Base-by-base conservation (phyloP, 441 rosid species). In the Melastoma candidum region DNA sequence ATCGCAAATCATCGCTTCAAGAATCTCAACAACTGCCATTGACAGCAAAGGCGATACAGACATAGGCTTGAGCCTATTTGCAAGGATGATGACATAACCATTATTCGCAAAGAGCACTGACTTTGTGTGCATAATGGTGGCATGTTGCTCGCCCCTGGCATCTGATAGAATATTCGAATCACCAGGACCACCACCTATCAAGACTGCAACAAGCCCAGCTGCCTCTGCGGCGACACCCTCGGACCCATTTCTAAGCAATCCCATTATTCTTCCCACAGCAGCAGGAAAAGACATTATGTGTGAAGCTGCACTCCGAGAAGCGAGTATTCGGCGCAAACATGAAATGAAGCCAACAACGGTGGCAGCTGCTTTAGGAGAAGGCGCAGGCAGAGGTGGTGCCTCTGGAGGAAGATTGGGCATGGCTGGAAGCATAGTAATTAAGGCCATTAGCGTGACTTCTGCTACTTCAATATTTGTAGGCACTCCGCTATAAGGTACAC, bases 1-100 rank as follows among this genome's bases (percentile, higher is more conserved):
- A 66, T 95, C 99, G 58, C 99, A 95, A 70, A 95, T 86, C 99
- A 95, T 90, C 48, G 92, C 90, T 87, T 95, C 99, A 71, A 95
- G 77, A 64, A 95, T 97, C 74, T 90, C 99, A 76, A 87, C 97
- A 78, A 87, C 81, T 47, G 95, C 85, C 97, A 95, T 90, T 32
- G 99, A 90, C 73, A 95, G 63, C 65, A 95, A 72, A 50, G 99
- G 97, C 29, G 99, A 95, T 58, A 87, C 90, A 45, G 97, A 90
- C 83, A 80, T 80, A 26, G 99, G 99, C 73, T 78, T 95, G 75
- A 95, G 80, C 60, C 99, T 77, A 67, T 87, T 95, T 12, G 84
- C 95, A 66, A 95, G 82, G 66, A 95, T 77, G 54, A 74, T 80
- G 65, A 74, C 79, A 73, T 82, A 81, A 75, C 79, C 84, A 51